phyloP scores from a whole-genome alignment of 2,329 filamentous ascomycete genomes.

The Tolypocladium endophyticum region DNA sequence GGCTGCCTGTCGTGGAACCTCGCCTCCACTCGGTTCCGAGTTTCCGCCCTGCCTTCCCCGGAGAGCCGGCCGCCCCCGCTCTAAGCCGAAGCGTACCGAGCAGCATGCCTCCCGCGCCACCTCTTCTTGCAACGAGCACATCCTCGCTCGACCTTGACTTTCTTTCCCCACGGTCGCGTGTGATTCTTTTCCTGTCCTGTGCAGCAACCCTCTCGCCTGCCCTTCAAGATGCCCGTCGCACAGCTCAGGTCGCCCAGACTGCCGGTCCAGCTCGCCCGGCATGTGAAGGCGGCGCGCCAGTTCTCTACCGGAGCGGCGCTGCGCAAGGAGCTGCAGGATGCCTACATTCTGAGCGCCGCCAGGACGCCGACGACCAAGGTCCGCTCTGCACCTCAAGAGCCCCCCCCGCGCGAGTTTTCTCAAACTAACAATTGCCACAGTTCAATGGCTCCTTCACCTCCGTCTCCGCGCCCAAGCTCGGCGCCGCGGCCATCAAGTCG shows the following conservation, averaged over 20 bases:
- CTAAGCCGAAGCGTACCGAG: slow-evolving; percentile 29
- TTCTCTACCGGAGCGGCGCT: slow-evolving; percentile 36
- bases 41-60: neutral
- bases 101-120: slow-evolving; percentile 5
- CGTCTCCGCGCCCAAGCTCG: slow-evolving; percentile 78
- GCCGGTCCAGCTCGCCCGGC: slow-evolving; percentile 24
- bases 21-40: neutral
- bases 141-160: neutral
- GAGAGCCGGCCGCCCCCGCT: slow-evolving; percentile 12
- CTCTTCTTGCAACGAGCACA: neutral
- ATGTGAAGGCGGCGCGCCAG: slow-evolving; percentile 29
- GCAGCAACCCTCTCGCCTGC: neutral
- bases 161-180: neutral
- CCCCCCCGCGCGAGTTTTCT: neutral
- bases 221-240: slow-evolving; percentile 17
- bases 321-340: slow-evolving; percentile 68
- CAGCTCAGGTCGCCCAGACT: slow-evolving; percentile 24
- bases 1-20: neutral
- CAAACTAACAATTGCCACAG: slow-evolving; percentile 29
- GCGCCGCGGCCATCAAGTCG: slow-evolving; percentile 82
- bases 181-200: neutral
- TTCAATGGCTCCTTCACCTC: slow-evolving; percentile 89
- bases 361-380: slow-evolving; percentile 88
- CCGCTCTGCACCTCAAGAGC: slow-evolving; percentile 4
- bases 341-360: slow-evolving; percentile 85